These are phyloP conservation scores for Arthrinium phaeospermum DNA, from an alignment of 2,329 filamentous ascomycete genomes.

Conservation along the genomic window DNA sequence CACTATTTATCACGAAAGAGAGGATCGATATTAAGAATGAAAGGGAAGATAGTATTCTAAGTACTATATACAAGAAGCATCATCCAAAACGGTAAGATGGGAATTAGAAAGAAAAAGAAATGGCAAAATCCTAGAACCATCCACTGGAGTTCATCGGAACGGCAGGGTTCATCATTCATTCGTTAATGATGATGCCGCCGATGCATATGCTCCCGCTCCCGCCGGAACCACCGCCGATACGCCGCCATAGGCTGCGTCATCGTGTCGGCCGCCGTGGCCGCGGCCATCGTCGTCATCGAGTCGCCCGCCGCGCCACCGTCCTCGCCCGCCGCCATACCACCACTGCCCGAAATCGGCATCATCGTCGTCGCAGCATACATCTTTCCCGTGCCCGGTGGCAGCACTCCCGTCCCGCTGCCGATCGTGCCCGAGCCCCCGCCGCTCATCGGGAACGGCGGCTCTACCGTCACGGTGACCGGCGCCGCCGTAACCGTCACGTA, in stretches of 20 bases:
- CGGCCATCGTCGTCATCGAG: constrained; percentile 15
- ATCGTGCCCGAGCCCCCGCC: constrained; percentile 13
- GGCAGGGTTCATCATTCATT: no score
- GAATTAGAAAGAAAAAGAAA: no score
- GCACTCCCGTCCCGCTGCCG: not conserved
- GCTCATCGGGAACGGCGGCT: constrained; percentile 35
- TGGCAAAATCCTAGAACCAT: no score
- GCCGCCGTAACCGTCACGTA: constrained; percentile 34
- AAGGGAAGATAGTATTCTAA: no score
- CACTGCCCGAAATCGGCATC: constrained; percentile 18
- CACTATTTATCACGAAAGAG: not conserved
- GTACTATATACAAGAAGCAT: constrained; percentile 7
- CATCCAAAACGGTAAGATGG: no score
- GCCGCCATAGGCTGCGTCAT: not conserved
- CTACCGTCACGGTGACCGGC: constrained; percentile 30
- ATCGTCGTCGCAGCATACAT: constrained; percentile 26
- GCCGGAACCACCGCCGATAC: constrained; percentile 33
- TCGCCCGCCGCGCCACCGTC: not conserved
- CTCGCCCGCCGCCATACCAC: not conserved
- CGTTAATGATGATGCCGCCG: constrained; percentile 13
- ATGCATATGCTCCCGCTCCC: constrained; percentile 24
- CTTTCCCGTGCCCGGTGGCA: not conserved
- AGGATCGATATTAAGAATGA: not conserved
- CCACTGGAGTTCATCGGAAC: no score
- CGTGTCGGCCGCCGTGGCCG: constrained; percentile 18